These are phyloP conservation scores for Stylonectria norvegica DNA, from an alignment of 2,329 filamentous ascomycete species.

Conservation along the genomic window DNA sequence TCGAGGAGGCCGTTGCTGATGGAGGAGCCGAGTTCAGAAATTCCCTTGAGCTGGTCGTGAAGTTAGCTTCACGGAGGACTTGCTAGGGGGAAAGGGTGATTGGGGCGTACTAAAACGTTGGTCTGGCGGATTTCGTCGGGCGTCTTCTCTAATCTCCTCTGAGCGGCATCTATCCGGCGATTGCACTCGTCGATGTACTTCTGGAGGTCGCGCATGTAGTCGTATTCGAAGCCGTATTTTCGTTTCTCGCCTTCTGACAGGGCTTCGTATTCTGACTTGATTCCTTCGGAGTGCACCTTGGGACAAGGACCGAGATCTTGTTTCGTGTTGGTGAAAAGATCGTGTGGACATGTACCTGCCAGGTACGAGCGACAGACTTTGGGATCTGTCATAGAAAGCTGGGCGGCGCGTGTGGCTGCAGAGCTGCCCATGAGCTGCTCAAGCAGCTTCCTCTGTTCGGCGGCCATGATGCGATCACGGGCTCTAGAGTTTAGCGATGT, in stretches of 20 bases:
- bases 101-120: constrained; percentile 67
- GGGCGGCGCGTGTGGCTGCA: constrained; percentile 68
- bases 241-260: constrained; percentile 69
- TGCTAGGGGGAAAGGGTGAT: background rate
- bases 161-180: constrained; percentile 83
- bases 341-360: constrained; percentile 90
- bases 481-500: background rate
- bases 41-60: constrained; percentile 62
- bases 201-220: constrained; percentile 93
- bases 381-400: constrained; percentile 83
- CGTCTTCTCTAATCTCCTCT: constrained; percentile 90
- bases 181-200: constrained; percentile 98
- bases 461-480: constrained; percentile 62
- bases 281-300: constrained; percentile 80
- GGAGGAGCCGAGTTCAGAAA: constrained; percentile 73
- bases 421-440: constrained; percentile 91
- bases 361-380: constrained; percentile 96
- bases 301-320: constrained; percentile 89
- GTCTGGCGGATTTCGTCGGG: constrained; percentile 97
- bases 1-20: constrained; percentile 83
- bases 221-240: constrained; percentile 87
- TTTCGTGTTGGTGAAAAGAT: constrained; percentile 99
- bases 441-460: constrained; percentile 96
- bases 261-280: constrained; percentile 84
- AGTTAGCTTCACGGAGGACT: constrained; percentile 9